Base-by-base conservation (phyloP, 352 stramenopile genomes). In the Phytophthora colocasiae region DNA sequence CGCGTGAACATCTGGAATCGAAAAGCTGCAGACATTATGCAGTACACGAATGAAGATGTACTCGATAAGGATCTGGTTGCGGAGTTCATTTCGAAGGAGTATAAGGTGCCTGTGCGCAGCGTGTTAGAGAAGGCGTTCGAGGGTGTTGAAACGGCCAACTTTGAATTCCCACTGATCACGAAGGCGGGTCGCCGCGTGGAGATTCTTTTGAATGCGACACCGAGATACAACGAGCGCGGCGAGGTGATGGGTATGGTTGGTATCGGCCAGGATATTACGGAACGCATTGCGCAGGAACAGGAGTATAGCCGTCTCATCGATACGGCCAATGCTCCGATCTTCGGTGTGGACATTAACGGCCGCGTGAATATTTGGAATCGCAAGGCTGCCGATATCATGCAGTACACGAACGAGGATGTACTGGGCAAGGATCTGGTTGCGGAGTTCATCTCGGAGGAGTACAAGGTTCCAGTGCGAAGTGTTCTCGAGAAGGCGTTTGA, bases 271-370 rank as follows among this genome's bases (percentile, higher is more conserved):
- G 62, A 70, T 50, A 69, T 69, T 24, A 69, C 61, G 1, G 54
- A 64, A 6, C 52, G 61, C 1, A 69, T 69, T 24, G 61, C 61
- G 12, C 61, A 69, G 29, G 61, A 69, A 19, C 45, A 69, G 14
- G 61, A 69, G 17, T 54, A 70, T 27, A 63, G 32, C 8, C 47
- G 62, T 14, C 27, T 31, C 27, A 92, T 92, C 41, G 83, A 92
- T 52, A 83, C 81, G 0, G 84, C 84, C 0, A 85, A 92, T 39
- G 75, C 75, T 9, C 75, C 75, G 24, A 83, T 83, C 32, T 93
- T 96, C 67, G 85, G 84, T 40, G 73, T 95, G 0, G 85, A 96
- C 58, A 58, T 61, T 3, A 62, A 62, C 22, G 63, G 63, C 5
- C 55, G 22, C 4, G 63, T 71, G 14, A 71, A 89, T 32, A 86